A percentile compares a stretch with the other conserved stretches of the same genome.
Conservation (phyloP, 169 alveolate species). For the Theileria sp. region DNA sequence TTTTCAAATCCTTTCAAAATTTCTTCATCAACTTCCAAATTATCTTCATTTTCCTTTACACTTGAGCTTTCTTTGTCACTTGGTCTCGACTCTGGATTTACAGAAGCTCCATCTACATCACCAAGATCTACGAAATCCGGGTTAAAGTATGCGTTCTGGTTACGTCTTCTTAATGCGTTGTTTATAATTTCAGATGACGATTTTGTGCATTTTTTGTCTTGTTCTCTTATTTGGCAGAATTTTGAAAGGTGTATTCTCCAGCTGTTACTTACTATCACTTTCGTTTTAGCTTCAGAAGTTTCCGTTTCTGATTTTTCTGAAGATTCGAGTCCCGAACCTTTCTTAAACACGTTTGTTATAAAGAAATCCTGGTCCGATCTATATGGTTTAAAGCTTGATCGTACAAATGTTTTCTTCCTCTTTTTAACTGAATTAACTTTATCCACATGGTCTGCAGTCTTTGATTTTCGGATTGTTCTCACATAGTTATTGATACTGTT, state of each 20-base stretch:
- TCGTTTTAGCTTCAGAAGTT: not conserved
- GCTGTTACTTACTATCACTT: conserved; percentile 6
- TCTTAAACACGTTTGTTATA: not conserved
- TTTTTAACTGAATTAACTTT: not conserved
- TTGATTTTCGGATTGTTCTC: not conserved
- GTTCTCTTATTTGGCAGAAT: not conserved
- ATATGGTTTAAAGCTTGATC: conserved; percentile 6
- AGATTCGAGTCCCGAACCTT: not conserved
- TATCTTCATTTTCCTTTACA: not conserved
- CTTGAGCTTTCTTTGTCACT: not conserved
- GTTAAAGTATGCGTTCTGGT: not conserved
- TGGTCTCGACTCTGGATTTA: not conserved
- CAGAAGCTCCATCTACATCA: not conserved
- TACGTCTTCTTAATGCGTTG: not conserved
- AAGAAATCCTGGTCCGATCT: conserved; percentile 1
- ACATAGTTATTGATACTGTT: not conserved
- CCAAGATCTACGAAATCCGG: not conserved
- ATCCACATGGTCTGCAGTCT: not conserved
- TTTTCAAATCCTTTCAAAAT: not conserved
- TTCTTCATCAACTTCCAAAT: not conserved
- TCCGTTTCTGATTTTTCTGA: not conserved
- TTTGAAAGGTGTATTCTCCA: conserved; percentile 11
- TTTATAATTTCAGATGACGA: conserved; percentile 2
- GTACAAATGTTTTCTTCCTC: not conserved
- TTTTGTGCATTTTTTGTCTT: not conserved